Percentiles rank a stretch among this genome's conserved stretches.
Evolutionary conservation across 768 basidiomycete genomes (phyloP).

Genomic region (Amanita inopinata): DNA sequence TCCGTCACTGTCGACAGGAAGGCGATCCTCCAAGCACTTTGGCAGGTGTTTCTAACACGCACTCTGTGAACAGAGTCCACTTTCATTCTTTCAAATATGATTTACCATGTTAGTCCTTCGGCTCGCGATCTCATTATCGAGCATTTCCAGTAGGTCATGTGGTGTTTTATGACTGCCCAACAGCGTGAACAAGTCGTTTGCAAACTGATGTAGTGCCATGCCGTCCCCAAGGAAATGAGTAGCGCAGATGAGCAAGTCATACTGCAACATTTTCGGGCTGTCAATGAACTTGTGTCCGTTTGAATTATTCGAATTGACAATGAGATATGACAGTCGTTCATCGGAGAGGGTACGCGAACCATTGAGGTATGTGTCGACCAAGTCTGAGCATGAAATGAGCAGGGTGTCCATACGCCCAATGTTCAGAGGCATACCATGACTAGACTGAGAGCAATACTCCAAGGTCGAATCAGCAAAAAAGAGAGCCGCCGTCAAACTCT

Average conservation of each 20-base stretch:
- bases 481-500: constrained; percentile 34
- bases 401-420: no score
- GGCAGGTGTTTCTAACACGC: constrained; percentile 12
- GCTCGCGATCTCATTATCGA: constrained; percentile 1
- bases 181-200: constrained; percentile 69
- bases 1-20: constrained; percentile 24
- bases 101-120: constrained; percentile 2
- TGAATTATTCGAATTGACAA: constrained; percentile 25
- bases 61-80: not conserved
- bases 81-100: not conserved
- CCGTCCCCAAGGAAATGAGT: constrained; percentile 83
- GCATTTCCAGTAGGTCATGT: not conserved
- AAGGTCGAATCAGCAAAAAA: constrained; percentile 36
- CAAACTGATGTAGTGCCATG: constrained; percentile 76
- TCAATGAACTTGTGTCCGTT: not conserved
- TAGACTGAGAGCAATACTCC: constrained; percentile 38
- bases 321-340: constrained; percentile 54
- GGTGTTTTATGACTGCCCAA: constrained; percentile 21
- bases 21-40: constrained; percentile 18
- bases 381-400: no score
- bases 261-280: constrained; percentile 19
- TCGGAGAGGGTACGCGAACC: constrained; percentile 66
- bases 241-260: constrained; percentile 63
- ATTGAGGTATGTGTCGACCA: constrained; percentile 67
- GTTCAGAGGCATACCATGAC: constrained; percentile 39